phyloP scores from a whole-genome alignment of 1,139 yeast genomes.

The Geotrichum europaeum region DNA sequence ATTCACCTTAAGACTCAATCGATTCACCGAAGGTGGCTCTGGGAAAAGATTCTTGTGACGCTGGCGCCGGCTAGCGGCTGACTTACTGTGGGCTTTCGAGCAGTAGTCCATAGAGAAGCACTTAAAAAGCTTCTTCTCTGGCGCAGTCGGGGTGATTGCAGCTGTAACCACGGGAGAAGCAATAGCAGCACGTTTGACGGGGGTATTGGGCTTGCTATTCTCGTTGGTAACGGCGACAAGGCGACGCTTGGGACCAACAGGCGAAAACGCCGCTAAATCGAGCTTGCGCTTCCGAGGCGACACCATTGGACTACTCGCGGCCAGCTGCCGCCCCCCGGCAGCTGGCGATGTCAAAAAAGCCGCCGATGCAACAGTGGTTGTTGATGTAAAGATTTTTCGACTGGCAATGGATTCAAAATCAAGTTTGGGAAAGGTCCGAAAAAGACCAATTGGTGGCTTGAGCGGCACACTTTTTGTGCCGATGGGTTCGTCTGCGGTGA shows the following conservation, averaged over 20 bases:
- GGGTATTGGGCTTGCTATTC: background rate
- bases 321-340: background rate
- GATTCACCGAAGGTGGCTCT: background rate
- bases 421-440: constrained; percentile 1
- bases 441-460: background rate
- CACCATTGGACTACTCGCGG: background rate
- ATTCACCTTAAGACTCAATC: constrained; percentile 1
- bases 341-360: background rate
- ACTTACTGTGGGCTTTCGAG: constrained; percentile 2
- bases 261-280: background rate
- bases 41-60: constrained; percentile 5
- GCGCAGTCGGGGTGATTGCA: background rate
- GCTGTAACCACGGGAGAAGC: background rate
- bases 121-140: background rate
- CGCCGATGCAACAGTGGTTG: background rate
- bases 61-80: constrained; percentile 3
- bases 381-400: background rate
- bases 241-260: background rate
- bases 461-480: background rate
- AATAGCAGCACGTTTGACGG: background rate
- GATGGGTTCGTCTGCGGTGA: background rate
- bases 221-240: background rate
- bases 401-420: constrained; percentile 13
- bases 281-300: background rate
- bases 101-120: constrained; percentile 7